Evolutionary conservation across 2,329 filamentous ascomycete species (phyloP), one percentile per base, ranked within the genome.

Genomic region (Rugonectria rugulosa): DNA sequence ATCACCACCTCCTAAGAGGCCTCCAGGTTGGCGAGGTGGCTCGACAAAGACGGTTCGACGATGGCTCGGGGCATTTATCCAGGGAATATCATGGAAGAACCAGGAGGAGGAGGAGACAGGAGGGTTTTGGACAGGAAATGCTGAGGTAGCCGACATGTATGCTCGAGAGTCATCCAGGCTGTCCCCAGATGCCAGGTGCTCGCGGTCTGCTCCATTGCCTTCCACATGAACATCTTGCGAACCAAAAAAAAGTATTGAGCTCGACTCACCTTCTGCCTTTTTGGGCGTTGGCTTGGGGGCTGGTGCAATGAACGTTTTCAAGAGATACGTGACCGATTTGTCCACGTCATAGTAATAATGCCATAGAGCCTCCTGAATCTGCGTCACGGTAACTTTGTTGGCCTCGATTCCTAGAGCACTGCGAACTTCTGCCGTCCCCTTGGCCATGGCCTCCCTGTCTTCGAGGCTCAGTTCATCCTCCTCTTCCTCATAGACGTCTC

Each of bases 281-380:
- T 80, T 79, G 34, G 72, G 66, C 20, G 74, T 64, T 57, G 74
- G 65, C 65, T 81, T 81, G 14, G 72, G 69, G n/a, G 77, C 69
- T 38, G 76, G 76, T 7, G 76, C 73, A 62, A 85, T 76, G 61
- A 78, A 84, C 26, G 80, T 87, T 81, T 87, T 89, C 60, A 87
- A 84, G 54, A 99, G 75, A 69, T 96, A 97, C 53, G 84, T 81
- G 31, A 96, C 88, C 1, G 91, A 87, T 74, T 97, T 97, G 53
- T 87, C 89, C 24, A 97, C 81, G 67, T 99, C 93, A 71, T 93
- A 98, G 73, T 94, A 98, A 74, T 97, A 97, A 74, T 99, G 87
- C 92, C 92, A 98, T 14, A 99, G 75, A 0, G 93, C 85, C 58
- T 98, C 94, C 71, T 96, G 87, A 59, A 97, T 94, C 69, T 97